Evolutionary conservation across 2,329 filamentous ascomycete genomes (phyloP).

Genomic region (Colletotrichum truncatum): DNA sequence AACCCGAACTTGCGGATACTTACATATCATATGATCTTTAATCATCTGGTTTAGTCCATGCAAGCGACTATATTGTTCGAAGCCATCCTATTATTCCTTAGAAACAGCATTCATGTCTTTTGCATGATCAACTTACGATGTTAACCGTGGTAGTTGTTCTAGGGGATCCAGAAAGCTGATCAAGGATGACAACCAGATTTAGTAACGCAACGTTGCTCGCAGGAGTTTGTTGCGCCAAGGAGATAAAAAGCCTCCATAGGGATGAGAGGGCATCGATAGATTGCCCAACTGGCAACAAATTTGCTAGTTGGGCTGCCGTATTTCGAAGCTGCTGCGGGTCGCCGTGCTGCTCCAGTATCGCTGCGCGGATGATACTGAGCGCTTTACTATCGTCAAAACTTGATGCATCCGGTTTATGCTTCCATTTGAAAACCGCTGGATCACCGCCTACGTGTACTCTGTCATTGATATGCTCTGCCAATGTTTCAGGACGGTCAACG

Average conservation of each 20-base stretch:
- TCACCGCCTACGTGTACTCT: not conserved
- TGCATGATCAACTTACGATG: not conserved
- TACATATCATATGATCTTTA: slow-evolving; percentile 16
- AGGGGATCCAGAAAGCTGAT: slow-evolving; percentile 18
- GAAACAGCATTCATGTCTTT: not conserved
- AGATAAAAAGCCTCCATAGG: slow-evolving; percentile 28
- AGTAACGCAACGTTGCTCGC: slow-evolving; percentile 23
- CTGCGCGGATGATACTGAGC: not conserved
- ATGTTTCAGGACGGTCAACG: not conserved
- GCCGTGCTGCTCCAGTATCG: not conserved
- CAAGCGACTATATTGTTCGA: slow-evolving; percentile 20
- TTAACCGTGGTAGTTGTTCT: slow-evolving; percentile 17
- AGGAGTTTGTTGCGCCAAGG: slow-evolving; percentile 30
- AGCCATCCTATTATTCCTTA: slow-evolving; percentile 1
- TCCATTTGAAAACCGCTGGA: not conserved
- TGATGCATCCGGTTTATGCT: not conserved
- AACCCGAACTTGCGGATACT: not conserved
- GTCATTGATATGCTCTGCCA: not conserved
- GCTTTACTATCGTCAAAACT: slow-evolving; percentile 8
- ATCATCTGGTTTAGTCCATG: slow-evolving; percentile 9
- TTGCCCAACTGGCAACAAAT: not conserved
- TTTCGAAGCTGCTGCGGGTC: slow-evolving; percentile 8
- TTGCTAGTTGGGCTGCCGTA: not conserved
- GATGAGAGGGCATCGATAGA: not conserved
- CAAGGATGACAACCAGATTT: slow-evolving; percentile 21